phyloP scores from a whole-genome alignment of 257 asterid species.

The Phtheirospermum japonicum region DNA sequence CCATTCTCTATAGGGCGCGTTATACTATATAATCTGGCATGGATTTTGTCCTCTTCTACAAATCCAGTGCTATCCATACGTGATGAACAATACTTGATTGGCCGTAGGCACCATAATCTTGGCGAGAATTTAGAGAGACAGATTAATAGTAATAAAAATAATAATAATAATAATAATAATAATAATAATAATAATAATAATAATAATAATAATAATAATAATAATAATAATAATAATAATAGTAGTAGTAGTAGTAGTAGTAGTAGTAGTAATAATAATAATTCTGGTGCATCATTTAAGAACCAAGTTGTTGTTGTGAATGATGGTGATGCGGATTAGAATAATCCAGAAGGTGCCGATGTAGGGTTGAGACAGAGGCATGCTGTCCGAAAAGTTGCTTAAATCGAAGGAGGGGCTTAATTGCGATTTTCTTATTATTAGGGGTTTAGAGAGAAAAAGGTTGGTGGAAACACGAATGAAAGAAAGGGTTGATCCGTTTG shows the following conservation, averaged over 20 bases:
- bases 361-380: constrained; percentile 65
- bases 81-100: constrained; percentile 88
- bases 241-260: too few relatives aligned
- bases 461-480: not conserved
- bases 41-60: constrained; percentile 3
- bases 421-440: not conserved
- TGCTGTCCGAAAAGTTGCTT: constrained; percentile 41
- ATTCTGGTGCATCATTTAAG: constrained; percentile 24
- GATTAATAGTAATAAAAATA: too few relatives aligned
- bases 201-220: too few relatives aligned
- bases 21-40: not conserved
- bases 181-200: too few relatives aligned
- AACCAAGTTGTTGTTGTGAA: constrained; percentile 23
- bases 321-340: constrained; percentile 10
- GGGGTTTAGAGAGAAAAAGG: not conserved
- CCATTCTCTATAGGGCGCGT: constrained; percentile 7
- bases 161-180: too few relatives aligned
- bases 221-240: too few relatives aligned
- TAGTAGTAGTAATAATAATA: not conserved
- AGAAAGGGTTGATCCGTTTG: not conserved
- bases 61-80: constrained; percentile 41
- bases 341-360: constrained; percentile 35
- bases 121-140: constrained; percentile 55
- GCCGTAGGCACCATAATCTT: constrained; percentile 85
- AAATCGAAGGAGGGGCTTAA: not conserved